Percentiles rank a stretch among this genome's conserved stretches.
These are phyloP conservation scores for Arxiozyma heterogenica DNA, from an alignment of 1,139 yeast species.

Conservation along the genomic window DNA sequence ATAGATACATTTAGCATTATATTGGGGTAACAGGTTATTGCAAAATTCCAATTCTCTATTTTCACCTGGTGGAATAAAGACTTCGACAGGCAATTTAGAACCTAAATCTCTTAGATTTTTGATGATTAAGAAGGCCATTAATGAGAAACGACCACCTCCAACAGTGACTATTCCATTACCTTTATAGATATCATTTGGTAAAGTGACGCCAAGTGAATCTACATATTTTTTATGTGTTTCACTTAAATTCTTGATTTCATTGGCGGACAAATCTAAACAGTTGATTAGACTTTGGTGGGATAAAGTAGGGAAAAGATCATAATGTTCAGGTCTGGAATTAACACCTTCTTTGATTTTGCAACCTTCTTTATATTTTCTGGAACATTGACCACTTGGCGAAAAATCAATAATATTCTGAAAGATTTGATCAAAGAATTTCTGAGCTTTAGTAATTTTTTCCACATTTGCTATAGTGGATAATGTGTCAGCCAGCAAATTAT, in stretches of 20 bases:
- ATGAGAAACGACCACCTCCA: slow-evolving; percentile 53
- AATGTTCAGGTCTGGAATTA: slow-evolving; percentile 21
- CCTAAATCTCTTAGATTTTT: slow-evolving; percentile 46
- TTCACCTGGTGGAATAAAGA: slow-evolving; percentile 47
- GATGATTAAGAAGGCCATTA: slow-evolving; percentile 46
- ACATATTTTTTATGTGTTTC: slow-evolving; percentile 48
- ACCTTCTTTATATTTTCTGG: slow-evolving; percentile 14
- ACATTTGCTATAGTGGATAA: neutral
- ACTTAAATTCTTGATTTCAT: slow-evolving; percentile 41
- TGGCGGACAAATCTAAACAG: slow-evolving; percentile 36
- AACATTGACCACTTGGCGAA: slow-evolving; percentile 22
- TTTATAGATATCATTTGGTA: slow-evolving; percentile 52
- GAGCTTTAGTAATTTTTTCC: slow-evolving; percentile 6
- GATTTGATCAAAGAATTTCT: slow-evolving; percentile 21
- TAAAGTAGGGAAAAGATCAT: slow-evolving; percentile 18
- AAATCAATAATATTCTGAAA: slow-evolving; percentile 18
- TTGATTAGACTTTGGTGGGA: slow-evolving; percentile 17
- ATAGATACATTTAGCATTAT: slow-evolving; percentile 50
- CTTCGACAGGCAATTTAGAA: slow-evolving; percentile 50
- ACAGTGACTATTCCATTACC: slow-evolving; percentile 52
- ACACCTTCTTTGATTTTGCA: slow-evolving; percentile 23
- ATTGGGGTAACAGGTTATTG: slow-evolving; percentile 40
- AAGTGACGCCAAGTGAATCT: slow-evolving; percentile 43
- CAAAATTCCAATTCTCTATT: slow-evolving; percentile 44
- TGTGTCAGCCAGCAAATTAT: neutral